phyloP scores from a whole-genome alignment of 1,139 yeast genomes.

The Pichia sp. region DNA sequence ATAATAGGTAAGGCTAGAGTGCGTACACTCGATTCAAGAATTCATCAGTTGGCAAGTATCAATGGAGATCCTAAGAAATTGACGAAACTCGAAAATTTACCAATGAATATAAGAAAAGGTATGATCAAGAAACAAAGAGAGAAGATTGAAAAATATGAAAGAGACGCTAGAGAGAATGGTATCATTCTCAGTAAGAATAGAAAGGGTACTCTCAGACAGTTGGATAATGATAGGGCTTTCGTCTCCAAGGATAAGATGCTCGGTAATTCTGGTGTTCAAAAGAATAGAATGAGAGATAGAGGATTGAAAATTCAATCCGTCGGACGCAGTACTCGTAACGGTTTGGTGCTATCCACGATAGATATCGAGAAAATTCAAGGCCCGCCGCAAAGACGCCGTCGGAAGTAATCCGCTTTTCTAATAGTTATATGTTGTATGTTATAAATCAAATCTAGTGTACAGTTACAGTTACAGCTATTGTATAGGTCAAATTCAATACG shows the following conservation, averaged over 20 bases:
- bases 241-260: constrained; percentile 48
- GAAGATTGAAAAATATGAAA: constrained; percentile 52
- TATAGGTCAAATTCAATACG: too few relatives aligned
- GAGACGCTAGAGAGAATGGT: constrained; percentile 84
- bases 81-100: constrained; percentile 61
- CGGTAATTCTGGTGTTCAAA: constrained; percentile 38
- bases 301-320: constrained; percentile 70
- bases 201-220: constrained; percentile 55
- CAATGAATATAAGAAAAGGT: constrained; percentile 83
- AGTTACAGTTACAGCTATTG: too few relatives aligned
- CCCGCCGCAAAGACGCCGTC: constrained; percentile 3
- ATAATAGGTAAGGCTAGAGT: constrained; percentile 78
- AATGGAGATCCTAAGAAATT: constrained; percentile 37
- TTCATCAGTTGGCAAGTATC: constrained; percentile 45
- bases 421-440: too few relatives aligned
- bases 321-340: constrained; percentile 77
- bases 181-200: constrained; percentile 62
- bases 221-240: constrained; percentile 46
- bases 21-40: constrained; percentile 63
- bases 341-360: constrained; percentile 61
- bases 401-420: background rate
- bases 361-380: constrained; percentile 51
- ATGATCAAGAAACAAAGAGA: constrained; percentile 54
- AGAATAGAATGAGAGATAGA: constrained; percentile 45
- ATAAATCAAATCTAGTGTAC: too few relatives aligned